Conservation (phyloP, 73 alveolate genomes). For the Paramecium caudatum region DNA sequence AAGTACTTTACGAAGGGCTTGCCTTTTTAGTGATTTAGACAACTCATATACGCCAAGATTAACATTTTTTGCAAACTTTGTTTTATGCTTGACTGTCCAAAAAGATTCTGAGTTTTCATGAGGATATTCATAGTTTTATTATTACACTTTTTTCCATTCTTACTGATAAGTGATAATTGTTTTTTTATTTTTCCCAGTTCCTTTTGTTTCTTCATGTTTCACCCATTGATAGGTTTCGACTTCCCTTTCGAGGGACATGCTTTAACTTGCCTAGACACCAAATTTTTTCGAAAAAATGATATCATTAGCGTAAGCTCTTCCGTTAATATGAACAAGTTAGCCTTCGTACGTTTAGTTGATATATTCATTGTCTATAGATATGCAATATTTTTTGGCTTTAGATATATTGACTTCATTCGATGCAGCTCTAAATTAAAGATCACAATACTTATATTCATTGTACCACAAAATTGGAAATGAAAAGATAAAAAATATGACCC, state of each 20-base stretch:
- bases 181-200: not conserved
- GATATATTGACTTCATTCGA: not conserved
- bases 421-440: not conserved
- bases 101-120: not conserved
- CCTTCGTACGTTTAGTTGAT: not conserved
- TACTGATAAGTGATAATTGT: not conserved
- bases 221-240: conserved; percentile 53
- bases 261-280: not conserved
- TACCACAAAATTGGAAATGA: conserved; percentile 26
- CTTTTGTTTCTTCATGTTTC: not conserved
- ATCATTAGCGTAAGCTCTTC: not conserved
- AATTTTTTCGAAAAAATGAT: not conserved
- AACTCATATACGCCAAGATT: not conserved
- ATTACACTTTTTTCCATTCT: not conserved
- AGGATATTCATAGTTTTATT: not conserved
- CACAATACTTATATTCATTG: conserved; percentile 10
- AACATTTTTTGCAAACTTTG: not conserved
- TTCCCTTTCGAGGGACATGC: not conserved
- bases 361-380: not conserved
- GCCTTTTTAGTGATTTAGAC: not conserved
- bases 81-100: conserved; percentile 8
- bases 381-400: not conserved
- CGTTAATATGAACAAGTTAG: not conserved
- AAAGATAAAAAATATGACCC: not conserved
- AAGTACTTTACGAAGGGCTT: not conserved